Conservation (phyloP, 2,329 filamentous ascomycete genomes). For the Colletotrichum spaethianum region DNA sequence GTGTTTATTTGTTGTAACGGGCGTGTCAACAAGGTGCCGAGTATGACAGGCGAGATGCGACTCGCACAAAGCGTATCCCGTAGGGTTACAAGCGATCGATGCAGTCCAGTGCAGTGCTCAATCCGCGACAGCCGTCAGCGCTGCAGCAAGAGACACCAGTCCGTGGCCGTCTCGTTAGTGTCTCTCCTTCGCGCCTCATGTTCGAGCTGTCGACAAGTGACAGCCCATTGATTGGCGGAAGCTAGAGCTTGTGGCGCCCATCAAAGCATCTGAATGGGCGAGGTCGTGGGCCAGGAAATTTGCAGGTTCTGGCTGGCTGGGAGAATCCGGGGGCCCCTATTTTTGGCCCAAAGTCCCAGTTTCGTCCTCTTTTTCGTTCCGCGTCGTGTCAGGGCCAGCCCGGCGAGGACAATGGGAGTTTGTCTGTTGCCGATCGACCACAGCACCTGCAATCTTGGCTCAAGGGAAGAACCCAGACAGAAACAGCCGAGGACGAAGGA, state of each 20-base stretch:
- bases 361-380: not conserved
- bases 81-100: not conserved
- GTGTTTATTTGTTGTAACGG: constrained; percentile 15
- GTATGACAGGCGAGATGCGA: constrained; percentile 23
- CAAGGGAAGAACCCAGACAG: constrained; percentile 35
- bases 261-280: constrained; percentile 10
- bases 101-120: constrained; percentile 3
- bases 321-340: constrained; percentile 34
- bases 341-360: constrained; percentile 20
- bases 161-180: constrained; percentile 16
- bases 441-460: constrained; percentile 25
- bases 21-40: constrained; percentile 11
- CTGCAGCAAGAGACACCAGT: constrained; percentile 19
- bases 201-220: constrained; percentile 7
- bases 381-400: constrained; percentile 23
- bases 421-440: constrained; percentile 24
- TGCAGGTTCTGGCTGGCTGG: not conserved
- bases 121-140: constrained; percentile 21
- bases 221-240: constrained; percentile 15
- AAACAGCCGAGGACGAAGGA: constrained; percentile 8
- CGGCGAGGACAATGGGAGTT: constrained; percentile 8
- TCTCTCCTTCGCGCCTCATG: constrained; percentile 6
- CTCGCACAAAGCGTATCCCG: not conserved
- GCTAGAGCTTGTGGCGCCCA: constrained; percentile 20
- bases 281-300: constrained; percentile 17